phyloP scores from a whole-genome alignment of 768 basidiomycete genomes.

The Lactifluus piperatus region DNA sequence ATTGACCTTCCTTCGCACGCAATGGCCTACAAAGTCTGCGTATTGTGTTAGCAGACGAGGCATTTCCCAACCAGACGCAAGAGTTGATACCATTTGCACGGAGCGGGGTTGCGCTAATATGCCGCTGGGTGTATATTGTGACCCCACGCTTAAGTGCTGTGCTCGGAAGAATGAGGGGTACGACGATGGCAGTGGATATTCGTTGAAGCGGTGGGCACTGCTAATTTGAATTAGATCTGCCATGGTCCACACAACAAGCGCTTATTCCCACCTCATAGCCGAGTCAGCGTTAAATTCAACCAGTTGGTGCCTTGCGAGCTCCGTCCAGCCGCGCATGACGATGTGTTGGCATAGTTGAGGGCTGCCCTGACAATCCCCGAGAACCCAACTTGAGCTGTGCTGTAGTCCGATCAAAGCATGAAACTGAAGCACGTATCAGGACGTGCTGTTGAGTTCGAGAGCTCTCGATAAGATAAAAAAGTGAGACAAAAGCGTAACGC shows the following conservation, averaged over 20 bases:
- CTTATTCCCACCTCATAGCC: conserved; percentile 31
- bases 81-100: conserved; percentile 24
- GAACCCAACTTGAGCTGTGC: not conserved
- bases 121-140: conserved; percentile 12
- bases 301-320: conserved; percentile 30
- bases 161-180: conserved; percentile 42
- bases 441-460: too few relatives aligned
- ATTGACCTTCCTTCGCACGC: conserved; percentile 22
- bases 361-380: conserved; percentile 3
- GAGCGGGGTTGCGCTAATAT: conserved; percentile 1
- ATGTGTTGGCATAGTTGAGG: conserved; percentile 41
- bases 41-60: conserved; percentile 40
- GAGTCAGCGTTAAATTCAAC: conserved; percentile 33
- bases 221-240: not conserved
- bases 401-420: not conserved
- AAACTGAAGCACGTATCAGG: too few relatives aligned
- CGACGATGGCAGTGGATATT: conserved; percentile 55
- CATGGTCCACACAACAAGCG: not conserved
- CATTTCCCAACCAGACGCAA: conserved; percentile 34
- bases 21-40: conserved; percentile 41
- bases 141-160: conserved; percentile 13
- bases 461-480: too few relatives aligned
- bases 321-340: conserved; percentile 53
- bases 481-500: too few relatives aligned
- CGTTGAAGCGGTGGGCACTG: conserved; percentile 29